Conservation (phyloP, 495 filamentous ascomycete genomes). For the Lasiosphaeriaceae sp. region DNA sequence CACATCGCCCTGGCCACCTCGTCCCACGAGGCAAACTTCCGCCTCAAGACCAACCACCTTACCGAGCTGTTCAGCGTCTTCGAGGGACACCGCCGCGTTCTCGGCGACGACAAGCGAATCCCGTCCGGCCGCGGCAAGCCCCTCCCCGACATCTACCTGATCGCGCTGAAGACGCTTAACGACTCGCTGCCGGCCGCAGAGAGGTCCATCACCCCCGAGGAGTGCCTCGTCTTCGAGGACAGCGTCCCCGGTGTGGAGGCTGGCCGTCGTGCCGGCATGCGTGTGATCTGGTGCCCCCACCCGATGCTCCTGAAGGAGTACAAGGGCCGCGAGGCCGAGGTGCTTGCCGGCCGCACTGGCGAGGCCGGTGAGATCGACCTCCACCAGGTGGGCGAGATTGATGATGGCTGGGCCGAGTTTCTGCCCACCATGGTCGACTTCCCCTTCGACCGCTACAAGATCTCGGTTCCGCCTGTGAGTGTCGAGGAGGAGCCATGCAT, state of each 20-base stretch:
- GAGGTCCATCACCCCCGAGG: slow-evolving; percentile 67
- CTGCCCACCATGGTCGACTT: slow-evolving; percentile 62
- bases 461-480: slow-evolving; percentile 40
- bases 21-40: slow-evolving; percentile 64
- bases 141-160: slow-evolving; percentile 87
- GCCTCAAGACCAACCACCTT: slow-evolving; percentile 75
- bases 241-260: slow-evolving; percentile 89
- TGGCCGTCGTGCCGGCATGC: slow-evolving; percentile 88
- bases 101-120: slow-evolving; percentile 86
- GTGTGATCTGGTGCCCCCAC: slow-evolving; percentile 91
- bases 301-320: slow-evolving; percentile 72
- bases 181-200: slow-evolving; percentile 59
- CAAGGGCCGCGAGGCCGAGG: slow-evolving; percentile 69
- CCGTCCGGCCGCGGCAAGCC: slow-evolving; percentile 81
- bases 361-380: slow-evolving; percentile 52
- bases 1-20: slow-evolving; percentile 87
- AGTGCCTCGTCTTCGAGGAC: slow-evolving; percentile 97
- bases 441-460: slow-evolving; percentile 69
- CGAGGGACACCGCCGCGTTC: slow-evolving; percentile 59
- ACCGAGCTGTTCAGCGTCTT: slow-evolving; percentile 71
- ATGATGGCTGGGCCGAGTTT: slow-evolving; percentile 72
- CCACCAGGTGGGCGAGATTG: slow-evolving; percentile 53
- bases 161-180: slow-evolving; percentile 86
- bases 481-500: slow-evolving; percentile 36
- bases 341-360: slow-evolving; percentile 78